These are phyloP conservation scores for Artemisia tridentata DNA, from an alignment of 129 eudicot genomes.

Conservation along the genomic window DNA sequence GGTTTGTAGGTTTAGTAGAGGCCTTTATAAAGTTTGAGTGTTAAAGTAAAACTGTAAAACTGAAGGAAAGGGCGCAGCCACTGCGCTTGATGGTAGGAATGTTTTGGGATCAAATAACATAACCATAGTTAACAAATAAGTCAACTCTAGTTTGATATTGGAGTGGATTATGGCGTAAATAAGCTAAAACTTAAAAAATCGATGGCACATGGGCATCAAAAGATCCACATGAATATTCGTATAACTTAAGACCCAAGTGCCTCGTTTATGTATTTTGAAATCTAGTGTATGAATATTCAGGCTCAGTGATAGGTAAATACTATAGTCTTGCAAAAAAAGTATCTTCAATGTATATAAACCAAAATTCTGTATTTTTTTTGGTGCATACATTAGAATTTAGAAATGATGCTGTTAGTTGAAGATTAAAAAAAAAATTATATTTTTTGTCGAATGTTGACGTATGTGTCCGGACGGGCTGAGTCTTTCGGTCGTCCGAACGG, in stretches of 20 bases:
- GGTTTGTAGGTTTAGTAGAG: no score
- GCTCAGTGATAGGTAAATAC: no score
- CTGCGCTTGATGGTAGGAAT: not conserved
- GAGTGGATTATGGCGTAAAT: constrained; percentile 11
- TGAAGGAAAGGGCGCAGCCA: not conserved
- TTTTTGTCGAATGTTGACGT: no score
- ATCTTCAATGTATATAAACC: no score
- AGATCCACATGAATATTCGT: not conserved
- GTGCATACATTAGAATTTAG: no score
- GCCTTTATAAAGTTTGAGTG: no score
- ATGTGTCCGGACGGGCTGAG: no score
- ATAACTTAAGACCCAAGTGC: not conserved
- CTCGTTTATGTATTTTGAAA: not conserved
- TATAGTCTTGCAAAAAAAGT: no score
- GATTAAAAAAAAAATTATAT: no score
- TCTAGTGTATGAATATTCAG: not conserved
- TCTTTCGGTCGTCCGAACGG: no score
- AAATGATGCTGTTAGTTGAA: no score
- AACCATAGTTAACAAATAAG: constrained; percentile 14
- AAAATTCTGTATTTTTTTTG: no score
- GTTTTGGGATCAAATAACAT: constrained; percentile 2
- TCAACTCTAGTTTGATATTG: constrained; percentile 11
- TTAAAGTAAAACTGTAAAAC: not conserved
- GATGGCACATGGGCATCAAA: constrained; percentile 18
- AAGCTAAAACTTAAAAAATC: not conserved